These are phyloP conservation scores for Clarireedia sp. DNA, from an alignment of 2,329 filamentous ascomycete genomes.

Conservation along the genomic window DNA sequence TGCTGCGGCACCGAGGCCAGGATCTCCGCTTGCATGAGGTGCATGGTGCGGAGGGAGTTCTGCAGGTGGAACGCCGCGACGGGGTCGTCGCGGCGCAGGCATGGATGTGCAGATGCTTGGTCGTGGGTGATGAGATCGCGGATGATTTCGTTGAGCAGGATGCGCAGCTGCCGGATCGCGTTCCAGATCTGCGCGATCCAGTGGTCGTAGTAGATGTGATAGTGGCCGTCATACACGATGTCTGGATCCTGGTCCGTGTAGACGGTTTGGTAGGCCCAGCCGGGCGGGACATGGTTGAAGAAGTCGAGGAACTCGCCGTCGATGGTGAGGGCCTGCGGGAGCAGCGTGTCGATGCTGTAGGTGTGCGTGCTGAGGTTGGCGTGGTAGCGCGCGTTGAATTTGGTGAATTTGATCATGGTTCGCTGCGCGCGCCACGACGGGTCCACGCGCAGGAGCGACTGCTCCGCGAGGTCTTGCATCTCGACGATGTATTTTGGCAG, in stretches of 20 bases:
- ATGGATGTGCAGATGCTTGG: slow-evolving; percentile 1
- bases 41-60: slow-evolving; percentile 12
- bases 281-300: slow-evolving; percentile 10
- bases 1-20: slow-evolving; percentile 25
- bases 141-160: slow-evolving; percentile 23
- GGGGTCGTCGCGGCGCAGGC: slow-evolving; percentile 13
- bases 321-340: slow-evolving; percentile 18
- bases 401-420: slow-evolving; percentile 30
- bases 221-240: slow-evolving; percentile 23
- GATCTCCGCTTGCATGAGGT: slow-evolving; percentile 19
- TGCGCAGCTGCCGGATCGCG: slow-evolving; percentile 18
- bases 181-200: slow-evolving; percentile 28
- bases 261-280: slow-evolving; percentile 20
- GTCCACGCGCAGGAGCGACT: slow-evolving; percentile 31
- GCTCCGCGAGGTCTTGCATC: slow-evolving; percentile 37
- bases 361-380: background rate
- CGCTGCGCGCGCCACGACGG: slow-evolving; percentile 37
- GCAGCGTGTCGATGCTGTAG: slow-evolving; percentile 6
- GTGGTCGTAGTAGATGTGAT: slow-evolving; percentile 22
- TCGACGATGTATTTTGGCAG: slow-evolving; percentile 42
- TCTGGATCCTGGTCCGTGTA: slow-evolving; percentile 20
- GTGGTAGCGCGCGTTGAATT: slow-evolving; percentile 15
- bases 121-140: slow-evolving; percentile 14
- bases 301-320: slow-evolving; percentile 18
- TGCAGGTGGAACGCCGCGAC: background rate